phyloP scores from a whole-genome alignment of 768 basidiomycete genomes.

The Myochromella boudieri region DNA sequence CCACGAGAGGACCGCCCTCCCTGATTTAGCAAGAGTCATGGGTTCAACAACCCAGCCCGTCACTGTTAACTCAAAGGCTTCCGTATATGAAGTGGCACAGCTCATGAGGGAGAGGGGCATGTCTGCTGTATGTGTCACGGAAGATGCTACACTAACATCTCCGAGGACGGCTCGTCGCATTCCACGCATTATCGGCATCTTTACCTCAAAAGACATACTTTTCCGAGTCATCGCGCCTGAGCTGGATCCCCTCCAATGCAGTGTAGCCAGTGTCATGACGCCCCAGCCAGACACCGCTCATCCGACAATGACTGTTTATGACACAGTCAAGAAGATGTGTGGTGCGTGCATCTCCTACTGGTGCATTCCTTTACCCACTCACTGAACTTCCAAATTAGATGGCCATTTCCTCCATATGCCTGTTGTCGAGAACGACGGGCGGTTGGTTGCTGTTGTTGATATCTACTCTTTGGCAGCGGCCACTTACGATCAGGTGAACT shows the following conservation, averaged over 20 bases:
- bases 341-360: background rate
- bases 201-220: constrained; percentile 3
- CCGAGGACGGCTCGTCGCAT: background rate
- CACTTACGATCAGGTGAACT: background rate
- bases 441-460: constrained; percentile 1
- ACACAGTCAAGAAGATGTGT: constrained; percentile 1
- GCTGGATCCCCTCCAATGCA: background rate
- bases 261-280: constrained; percentile 3
- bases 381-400: background rate
- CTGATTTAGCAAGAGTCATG: background rate
- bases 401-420: background rate
- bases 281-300: background rate
- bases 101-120: constrained; percentile 3
- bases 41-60: background rate
- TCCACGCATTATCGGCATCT: background rate
- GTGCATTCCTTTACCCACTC: background rate
- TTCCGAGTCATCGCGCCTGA: background rate
- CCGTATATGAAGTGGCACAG: constrained; percentile 2
- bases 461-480: constrained; percentile 1
- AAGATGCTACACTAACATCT: background rate
- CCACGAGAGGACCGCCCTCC: constrained; percentile 2
- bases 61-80: background rate
- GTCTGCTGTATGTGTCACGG: constrained; percentile 7
- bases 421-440: constrained; percentile 1
- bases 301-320: background rate